These are phyloP conservation scores for Epichloe amarillans DNA, from an alignment of 2,329 filamentous ascomycete species.

Conservation along the genomic window DNA sequence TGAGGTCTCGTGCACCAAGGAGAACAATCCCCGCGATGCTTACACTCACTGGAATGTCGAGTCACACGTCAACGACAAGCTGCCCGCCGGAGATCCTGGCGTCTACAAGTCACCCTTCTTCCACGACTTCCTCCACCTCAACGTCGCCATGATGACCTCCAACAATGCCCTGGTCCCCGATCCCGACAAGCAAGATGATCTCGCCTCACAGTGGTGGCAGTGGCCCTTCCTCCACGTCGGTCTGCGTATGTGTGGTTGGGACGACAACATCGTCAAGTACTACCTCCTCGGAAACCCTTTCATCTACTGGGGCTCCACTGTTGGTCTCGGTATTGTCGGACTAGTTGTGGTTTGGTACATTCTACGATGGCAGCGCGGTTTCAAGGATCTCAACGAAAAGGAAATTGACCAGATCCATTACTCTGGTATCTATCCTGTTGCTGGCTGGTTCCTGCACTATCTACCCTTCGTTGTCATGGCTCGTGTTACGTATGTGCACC, in stretches of 20 bases:
- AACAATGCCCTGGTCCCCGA: slow-evolving; percentile 97
- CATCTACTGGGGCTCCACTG: slow-evolving; percentile 90
- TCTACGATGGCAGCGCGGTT: slow-evolving; percentile 92
- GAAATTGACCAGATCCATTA: slow-evolving; percentile 96
- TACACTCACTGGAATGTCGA: slow-evolving; percentile 99
- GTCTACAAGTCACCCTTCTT: slow-evolving; percentile 95
- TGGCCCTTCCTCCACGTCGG: slow-evolving; percentile 95
- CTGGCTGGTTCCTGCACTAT: slow-evolving; percentile 95
- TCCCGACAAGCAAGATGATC: slow-evolving; percentile 96
- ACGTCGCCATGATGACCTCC: slow-evolving; percentile 99
- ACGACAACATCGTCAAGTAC: slow-evolving; percentile 90
- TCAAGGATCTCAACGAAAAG: slow-evolving; percentile 60
- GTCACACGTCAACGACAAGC: slow-evolving; percentile 82
- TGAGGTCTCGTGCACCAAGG: slow-evolving; percentile 87
- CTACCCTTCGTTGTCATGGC: slow-evolving; percentile 95
- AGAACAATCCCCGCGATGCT: slow-evolving; percentile 80
- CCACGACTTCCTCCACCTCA: slow-evolving; percentile 94
- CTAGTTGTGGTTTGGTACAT: slow-evolving; percentile 71
- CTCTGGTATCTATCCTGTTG: slow-evolving; percentile 75
- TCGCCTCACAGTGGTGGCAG: slow-evolving; percentile 95
- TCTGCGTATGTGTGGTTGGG: slow-evolving; percentile 97
- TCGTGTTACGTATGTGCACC: slow-evolving; percentile 96
- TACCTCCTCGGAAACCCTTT: slow-evolving; percentile 94
- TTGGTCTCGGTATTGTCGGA: slow-evolving; percentile 59
- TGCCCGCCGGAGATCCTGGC: slow-evolving; percentile 77